Percentiles rank a stretch among this genome's conserved stretches.
Evolutionary conservation across 2,329 filamentous ascomycete species (phyloP).

Genomic region (Phoma sp.): DNA sequence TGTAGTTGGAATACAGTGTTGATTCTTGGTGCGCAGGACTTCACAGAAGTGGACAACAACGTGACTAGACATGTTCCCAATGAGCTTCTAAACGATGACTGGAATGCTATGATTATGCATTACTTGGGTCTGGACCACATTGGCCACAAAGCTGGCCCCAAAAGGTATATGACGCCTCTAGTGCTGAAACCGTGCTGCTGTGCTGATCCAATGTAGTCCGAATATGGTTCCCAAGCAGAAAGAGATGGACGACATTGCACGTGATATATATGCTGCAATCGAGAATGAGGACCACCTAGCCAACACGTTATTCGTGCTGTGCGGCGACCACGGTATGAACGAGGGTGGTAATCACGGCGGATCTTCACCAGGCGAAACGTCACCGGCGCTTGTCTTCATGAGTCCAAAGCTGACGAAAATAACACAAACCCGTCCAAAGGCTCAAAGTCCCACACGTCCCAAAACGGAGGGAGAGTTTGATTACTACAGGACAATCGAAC

Average conservation of each 20-base stretch:
- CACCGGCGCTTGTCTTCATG: slow-evolving; percentile 87
- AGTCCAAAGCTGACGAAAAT: slow-evolving; percentile 77
- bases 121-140: slow-evolving; percentile 97
- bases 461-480: slow-evolving; percentile 68
- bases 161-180: slow-evolving; percentile 60
- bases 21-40: slow-evolving; percentile 68
- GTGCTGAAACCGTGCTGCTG: slow-evolving; percentile 16
- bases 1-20: slow-evolving; percentile 41
- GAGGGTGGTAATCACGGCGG: slow-evolving; percentile 97
- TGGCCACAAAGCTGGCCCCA: slow-evolving; percentile 91
- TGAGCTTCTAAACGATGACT: slow-evolving; percentile 79
- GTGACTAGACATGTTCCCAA: slow-evolving; percentile 86
- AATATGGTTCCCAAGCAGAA: slow-evolving; percentile 92
- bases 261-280: slow-evolving; percentile 77
- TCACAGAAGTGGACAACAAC: slow-evolving; percentile 96
- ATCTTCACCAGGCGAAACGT: slow-evolving; percentile 91
- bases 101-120: slow-evolving; percentile 93
- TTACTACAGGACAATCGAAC: slow-evolving; percentile 85
- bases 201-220: slow-evolving; percentile 58
- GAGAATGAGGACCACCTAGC: slow-evolving; percentile 71
- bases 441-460: slow-evolving; percentile 62
- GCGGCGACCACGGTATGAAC: slow-evolving; percentile 99
- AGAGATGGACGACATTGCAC: slow-evolving; percentile 90
- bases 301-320: slow-evolving; percentile 82
- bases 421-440: slow-evolving; percentile 35